Evolutionary conservation across 331 rosid species (phyloP).

Genomic region (Pyracantha coccinea): DNA sequence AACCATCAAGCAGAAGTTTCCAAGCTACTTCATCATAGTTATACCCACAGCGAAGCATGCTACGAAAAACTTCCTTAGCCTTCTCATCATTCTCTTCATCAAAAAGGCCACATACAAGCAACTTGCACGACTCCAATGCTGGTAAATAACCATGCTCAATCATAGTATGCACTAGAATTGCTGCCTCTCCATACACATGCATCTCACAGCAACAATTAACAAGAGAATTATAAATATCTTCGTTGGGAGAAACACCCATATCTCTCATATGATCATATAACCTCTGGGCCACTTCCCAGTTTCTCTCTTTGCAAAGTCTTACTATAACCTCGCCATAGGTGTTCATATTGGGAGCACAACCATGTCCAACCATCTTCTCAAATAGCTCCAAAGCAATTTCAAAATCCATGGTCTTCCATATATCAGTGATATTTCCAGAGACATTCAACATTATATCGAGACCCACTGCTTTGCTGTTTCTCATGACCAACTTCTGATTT

Average conservation of each 20-base stretch:
- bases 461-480: neutral
- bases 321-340: neutral
- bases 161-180: neutral
- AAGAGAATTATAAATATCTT: neutral
- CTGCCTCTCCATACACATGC: neutral
- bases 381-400: neutral
- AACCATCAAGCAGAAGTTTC: neutral
- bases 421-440: neutral
- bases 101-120: neutral
- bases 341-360: neutral
- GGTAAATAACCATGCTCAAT: neutral
- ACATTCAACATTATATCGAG: neutral
- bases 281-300: neutral
- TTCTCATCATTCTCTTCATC: neutral
- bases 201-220: neutral
- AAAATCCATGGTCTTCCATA: neutral
- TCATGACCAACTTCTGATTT: neutral
- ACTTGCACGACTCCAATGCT: neutral
- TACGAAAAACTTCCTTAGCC: neutral
- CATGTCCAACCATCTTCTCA: neutral
- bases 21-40: neutral
- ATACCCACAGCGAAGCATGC: neutral
- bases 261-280: neutral
- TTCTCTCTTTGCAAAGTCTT: neutral
- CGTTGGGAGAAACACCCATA: neutral